Conservation (phyloP, 2,329 filamentous ascomycete species). For the Sclerotinia minor region DNA sequence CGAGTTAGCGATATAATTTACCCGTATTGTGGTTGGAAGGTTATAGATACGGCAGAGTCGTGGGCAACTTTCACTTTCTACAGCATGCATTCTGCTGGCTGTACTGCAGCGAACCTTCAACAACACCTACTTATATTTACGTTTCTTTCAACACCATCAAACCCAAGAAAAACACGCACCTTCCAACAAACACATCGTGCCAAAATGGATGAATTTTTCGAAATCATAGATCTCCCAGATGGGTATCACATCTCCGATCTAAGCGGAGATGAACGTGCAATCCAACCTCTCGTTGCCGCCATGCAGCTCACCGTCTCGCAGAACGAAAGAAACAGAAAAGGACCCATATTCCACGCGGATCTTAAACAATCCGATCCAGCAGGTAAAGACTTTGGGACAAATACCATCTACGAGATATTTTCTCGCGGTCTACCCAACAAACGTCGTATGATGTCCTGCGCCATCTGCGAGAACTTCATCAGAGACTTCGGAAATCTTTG, state of each 20-base stretch:
- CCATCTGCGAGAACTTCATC: slow-evolving; percentile 15
- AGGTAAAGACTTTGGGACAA: background rate
- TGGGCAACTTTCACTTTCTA: background rate
- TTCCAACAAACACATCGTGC: background rate
- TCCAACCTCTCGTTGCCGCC: slow-evolving; percentile 10
- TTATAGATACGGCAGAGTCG: background rate
- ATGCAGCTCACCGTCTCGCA: background rate
- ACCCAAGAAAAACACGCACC: background rate
- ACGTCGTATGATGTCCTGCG: slow-evolving; percentile 10
- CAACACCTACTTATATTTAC: background rate
- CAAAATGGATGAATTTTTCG: slow-evolving; percentile 20
- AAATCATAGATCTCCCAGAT: slow-evolving; percentile 13
- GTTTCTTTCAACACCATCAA: background rate
- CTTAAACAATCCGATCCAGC: background rate
- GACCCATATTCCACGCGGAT: slow-evolving; percentile 17
- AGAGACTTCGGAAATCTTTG: slow-evolving; percentile 16
- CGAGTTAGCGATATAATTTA: too few species aligned
- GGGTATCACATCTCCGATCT: slow-evolving; percentile 14
- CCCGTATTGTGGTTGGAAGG: too few species aligned
- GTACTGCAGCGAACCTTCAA: background rate
- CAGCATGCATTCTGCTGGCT: background rate
- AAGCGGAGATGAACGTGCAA: slow-evolving; percentile 5
- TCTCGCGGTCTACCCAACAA: slow-evolving; percentile 2
- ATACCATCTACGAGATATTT: slow-evolving; percentile 18
- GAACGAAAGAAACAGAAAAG: background rate